Percentiles rank a stretch among this genome's conserved stretches.
Conservation (phyloP, 306 rosid species). For the Herpetospermum pedunculosum region DNA sequence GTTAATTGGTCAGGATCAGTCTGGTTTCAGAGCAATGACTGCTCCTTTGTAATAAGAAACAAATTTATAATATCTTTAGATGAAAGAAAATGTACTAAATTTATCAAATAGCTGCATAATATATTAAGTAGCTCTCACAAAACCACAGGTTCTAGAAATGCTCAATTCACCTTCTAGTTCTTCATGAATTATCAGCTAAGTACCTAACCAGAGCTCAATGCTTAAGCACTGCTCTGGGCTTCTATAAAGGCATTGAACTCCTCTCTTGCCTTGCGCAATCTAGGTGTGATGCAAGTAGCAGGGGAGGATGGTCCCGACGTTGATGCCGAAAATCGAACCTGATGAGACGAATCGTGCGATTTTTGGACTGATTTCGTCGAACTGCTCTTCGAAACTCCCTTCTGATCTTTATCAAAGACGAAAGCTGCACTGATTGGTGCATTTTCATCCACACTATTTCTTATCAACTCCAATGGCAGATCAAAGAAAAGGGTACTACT, state of each 20-base stretch:
- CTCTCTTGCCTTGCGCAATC: constrained; percentile 10
- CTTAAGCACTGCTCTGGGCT: constrained; percentile 11
- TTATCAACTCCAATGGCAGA: constrained; percentile 63
- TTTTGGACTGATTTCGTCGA: constrained; percentile 32
- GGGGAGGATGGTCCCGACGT: constrained; percentile 56
- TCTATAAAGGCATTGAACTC: constrained; percentile 16
- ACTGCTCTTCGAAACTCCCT: constrained; percentile 48
- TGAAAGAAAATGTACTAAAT: not conserved
- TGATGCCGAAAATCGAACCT: constrained; percentile 52
- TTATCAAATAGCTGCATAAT: not conserved
- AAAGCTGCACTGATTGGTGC: constrained; percentile 41
- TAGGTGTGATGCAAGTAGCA: constrained; percentile 11
- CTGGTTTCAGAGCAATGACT: not conserved
- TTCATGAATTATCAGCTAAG: not conserved
- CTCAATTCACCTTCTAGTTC: not conserved
- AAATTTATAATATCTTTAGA: not conserved
- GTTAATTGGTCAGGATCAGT: not conserved
- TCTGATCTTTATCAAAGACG: constrained; percentile 37
- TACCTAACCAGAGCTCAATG: not conserved
- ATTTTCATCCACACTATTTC: constrained; percentile 30
- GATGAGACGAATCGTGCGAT: constrained; percentile 42
- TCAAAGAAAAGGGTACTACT: constrained; percentile 43
- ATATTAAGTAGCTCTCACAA: not conserved
- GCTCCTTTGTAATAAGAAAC: not conserved
- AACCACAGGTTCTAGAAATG: not conserved